Percentiles rank a stretch among this genome's conserved stretches.
These are phyloP conservation scores for Mortierella sp. DNA, from an alignment of 371 early-diverging fungal genomes.

Conservation along the genomic window DNA sequence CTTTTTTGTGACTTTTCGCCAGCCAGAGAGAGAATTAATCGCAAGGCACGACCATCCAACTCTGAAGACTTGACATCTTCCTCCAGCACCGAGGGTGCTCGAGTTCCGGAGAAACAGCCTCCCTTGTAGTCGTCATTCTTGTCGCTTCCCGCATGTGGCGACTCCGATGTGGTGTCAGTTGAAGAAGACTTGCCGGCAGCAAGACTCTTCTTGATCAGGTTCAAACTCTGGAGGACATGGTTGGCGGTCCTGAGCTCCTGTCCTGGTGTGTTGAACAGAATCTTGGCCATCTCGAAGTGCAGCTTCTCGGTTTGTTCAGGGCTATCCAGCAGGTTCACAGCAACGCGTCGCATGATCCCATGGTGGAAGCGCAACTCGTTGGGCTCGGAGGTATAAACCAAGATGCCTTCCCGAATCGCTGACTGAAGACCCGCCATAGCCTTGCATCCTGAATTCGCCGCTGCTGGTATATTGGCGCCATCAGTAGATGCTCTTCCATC, in stretches of 20 bases:
- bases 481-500: neutral
- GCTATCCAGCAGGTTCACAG: constrained; percentile 27
- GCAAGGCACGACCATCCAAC: constrained; percentile 25
- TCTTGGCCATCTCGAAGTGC: constrained; percentile 45
- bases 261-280: constrained; percentile 29
- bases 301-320: constrained; percentile 34
- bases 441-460: constrained; percentile 25
- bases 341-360: constrained; percentile 50
- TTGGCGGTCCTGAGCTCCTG: constrained; percentile 45
- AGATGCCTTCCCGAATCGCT: constrained; percentile 46
- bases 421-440: constrained; percentile 54
- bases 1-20: constrained; percentile 57
- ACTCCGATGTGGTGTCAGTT: neutral
- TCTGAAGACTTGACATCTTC: constrained; percentile 5
- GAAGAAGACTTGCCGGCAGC: constrained; percentile 6
- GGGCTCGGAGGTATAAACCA: constrained; percentile 40
- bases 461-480: neutral
- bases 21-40: constrained; percentile 34
- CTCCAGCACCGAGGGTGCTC: neutral
- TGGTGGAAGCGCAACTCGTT: constrained; percentile 46
- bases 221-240: constrained; percentile 41
- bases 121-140: neutral
- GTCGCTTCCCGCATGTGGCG: neutral
- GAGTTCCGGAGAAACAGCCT: neutral
- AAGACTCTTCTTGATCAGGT: constrained; percentile 37